Base-by-base conservation (phyloP, 1,284 basidiomycete species). In the Pterulicium gracile region DNA sequence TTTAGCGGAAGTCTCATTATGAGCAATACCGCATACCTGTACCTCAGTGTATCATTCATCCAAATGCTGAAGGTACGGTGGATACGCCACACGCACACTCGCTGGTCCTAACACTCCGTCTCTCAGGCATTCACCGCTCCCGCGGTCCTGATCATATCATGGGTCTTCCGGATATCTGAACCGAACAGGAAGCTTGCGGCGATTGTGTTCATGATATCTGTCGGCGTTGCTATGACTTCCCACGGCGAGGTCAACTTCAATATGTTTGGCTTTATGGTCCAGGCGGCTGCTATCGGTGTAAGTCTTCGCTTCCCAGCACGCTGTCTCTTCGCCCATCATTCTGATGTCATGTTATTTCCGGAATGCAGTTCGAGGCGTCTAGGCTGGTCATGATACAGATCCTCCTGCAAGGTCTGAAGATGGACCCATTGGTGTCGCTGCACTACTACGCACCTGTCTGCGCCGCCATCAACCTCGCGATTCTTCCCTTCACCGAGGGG, bases 371-470 rank as follows among this genome's bases (percentile, higher is more conserved):
- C 54, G 90, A 94, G 64, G 83, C 88, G 1, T 88, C 86, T 24
- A 82, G 94, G 44, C 77, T 98, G 15, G 92, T 98, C 40, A 93
- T 98, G 86, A 96, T 98, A 53, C 88, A 98, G 63, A 81, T 95
- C 48, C 79, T 98, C 36, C 75, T 98, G 2, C 94, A 98, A 63
- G 93, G 93, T 43, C 72, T 96, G 63, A 95, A 97, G 72, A 91
- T 97, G 93, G 91, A 96, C 65, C 94, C 94, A 2, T 77, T 97
- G 22, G 91, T 95, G 20, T 96, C 91, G 24, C 70, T 98, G 47
- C 90, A 97, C 70, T 98, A 96, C 73, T 94, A 92, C 62, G 90
- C 90, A 5, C 90, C 90, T n/a, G 88, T 98, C 47, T 98, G 95
- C 62, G 93, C 94, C 1, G 63, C 74, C 50, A 86, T 98, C 70